A percentile compares a stretch with the other conserved stretches of the same genome.
These are phyloP conservation scores for Chlorociboria aeruginascens DNA, from an alignment of 495 filamentous ascomycete genomes.

Conservation along the genomic window DNA sequence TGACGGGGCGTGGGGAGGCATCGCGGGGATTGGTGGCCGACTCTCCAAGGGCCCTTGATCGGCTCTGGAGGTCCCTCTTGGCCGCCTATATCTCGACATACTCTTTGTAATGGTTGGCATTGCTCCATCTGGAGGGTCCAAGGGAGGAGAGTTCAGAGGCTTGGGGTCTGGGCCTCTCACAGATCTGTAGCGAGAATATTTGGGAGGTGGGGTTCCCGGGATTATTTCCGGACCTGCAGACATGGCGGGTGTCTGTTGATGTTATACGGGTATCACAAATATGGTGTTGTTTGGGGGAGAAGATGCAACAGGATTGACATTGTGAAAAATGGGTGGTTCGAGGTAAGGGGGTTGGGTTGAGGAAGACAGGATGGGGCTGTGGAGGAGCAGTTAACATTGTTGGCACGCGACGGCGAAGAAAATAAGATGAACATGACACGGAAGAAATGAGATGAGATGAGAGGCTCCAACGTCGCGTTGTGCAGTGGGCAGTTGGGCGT, in stretches of 20 bases:
- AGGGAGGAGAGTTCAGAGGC: background rate
- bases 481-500: too few species aligned
- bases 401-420: background rate
- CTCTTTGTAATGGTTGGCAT: slow-evolving; percentile 27
- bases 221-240: slow-evolving; percentile 7
- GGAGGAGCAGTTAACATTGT: background rate
- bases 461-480: too few species aligned
- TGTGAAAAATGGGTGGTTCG: background rate
- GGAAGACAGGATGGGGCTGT: background rate
- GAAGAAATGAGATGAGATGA: too few species aligned
- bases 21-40: slow-evolving; percentile 7
- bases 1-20: background rate
- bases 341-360: background rate
- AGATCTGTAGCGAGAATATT: slow-evolving; percentile 15
- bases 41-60: background rate
- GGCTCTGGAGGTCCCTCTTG: slow-evolving; percentile 1
- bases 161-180: slow-evolving; percentile 8
- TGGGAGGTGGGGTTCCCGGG: background rate
- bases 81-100: slow-evolving; percentile 47
- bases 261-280: slow-evolving; percentile 1
- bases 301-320: background rate
- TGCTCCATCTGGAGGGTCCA: background rate
- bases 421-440: too few species aligned
- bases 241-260: slow-evolving; percentile 9
- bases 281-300: slow-evolving; percentile 3